Percentiles rank a stretch among this genome's conserved stretches.
Evolutionary conservation across 1,139 yeast genomes (phyloP).

Genomic region (Groenewaldozyma auringiensis): DNA sequence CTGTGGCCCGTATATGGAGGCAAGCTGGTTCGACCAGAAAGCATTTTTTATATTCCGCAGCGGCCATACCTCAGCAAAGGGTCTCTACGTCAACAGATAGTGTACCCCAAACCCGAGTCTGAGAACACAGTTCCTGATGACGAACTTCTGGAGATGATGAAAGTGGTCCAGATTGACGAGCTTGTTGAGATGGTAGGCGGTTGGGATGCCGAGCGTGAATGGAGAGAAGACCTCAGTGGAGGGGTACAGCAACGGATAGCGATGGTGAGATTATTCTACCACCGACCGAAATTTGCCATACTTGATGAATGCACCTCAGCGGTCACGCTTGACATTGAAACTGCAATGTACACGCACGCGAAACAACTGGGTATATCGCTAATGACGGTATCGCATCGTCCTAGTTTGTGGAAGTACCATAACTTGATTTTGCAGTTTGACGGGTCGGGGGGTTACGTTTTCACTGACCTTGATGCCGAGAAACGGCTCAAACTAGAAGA

Average conservation of each 20-base stretch:
- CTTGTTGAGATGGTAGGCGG: constrained; percentile 40
- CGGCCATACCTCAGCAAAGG: constrained; percentile 74
- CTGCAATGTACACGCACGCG: constrained; percentile 81
- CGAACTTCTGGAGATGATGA: constrained; percentile 55
- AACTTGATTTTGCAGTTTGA: constrained; percentile 73
- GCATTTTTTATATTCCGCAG: constrained; percentile 87
- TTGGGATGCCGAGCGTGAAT: constrained; percentile 64
- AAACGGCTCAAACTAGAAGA: constrained; percentile 63
- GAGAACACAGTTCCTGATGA: constrained; percentile 56
- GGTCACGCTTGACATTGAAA: constrained; percentile 85
- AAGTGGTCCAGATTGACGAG: constrained; percentile 32
- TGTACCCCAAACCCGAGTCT: constrained; percentile 68
- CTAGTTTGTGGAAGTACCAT: constrained; percentile 91
- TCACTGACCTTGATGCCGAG: constrained; percentile 61
- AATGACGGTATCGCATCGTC: constrained; percentile 85
- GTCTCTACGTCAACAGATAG: constrained; percentile 79
- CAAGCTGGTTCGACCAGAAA: constrained; percentile 59
- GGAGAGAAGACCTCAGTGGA: constrained; percentile 82
- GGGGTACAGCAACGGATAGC: constrained; percentile 94
- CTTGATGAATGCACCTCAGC: constrained; percentile 95
- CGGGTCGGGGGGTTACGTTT: constrained; percentile 70
- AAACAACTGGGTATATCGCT: constrained; percentile 73
- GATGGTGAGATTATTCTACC: constrained; percentile 87
- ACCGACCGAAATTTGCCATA: constrained; percentile 86
- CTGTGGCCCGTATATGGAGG: constrained; percentile 74